Evolutionary conservation across 2,329 filamentous ascomycete species (phyloP).

Genomic region (Nothomitra cinnamomea): DNA sequence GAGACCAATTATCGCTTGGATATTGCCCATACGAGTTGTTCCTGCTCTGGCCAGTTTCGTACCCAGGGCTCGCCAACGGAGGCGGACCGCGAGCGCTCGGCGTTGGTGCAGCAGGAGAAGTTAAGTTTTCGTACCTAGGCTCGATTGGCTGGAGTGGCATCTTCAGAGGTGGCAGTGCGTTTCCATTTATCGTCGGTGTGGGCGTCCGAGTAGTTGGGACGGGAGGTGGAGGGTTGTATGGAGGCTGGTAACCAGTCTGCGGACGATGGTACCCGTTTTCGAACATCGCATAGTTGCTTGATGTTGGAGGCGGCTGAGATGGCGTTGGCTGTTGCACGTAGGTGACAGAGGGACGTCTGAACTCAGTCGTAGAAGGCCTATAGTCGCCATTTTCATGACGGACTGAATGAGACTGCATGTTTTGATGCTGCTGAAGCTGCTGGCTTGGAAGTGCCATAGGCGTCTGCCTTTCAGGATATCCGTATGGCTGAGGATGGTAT

Average conservation of each 20-base stretch:
- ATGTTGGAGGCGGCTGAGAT: conserved; percentile 15
- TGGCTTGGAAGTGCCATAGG: neutral
- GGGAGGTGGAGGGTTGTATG: neutral
- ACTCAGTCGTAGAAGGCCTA: neutral
- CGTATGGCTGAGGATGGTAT: neutral
- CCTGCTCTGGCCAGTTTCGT: conserved; percentile 2
- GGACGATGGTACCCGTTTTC: neutral
- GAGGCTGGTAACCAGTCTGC: neutral
- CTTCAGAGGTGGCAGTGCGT: neutral
- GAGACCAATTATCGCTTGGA: conserved; percentile 3
- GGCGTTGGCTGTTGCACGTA: neutral
- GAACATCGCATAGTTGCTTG: conserved; percentile 8
- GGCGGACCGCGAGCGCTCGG: neutral
- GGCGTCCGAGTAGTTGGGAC: neutral
- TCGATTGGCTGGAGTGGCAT: neutral
- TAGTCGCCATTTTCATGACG: conserved; percentile 5
- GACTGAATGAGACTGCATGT: neutral
- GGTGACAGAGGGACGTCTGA: neutral
- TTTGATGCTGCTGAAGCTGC: neutral
- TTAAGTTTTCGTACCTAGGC: neutral
- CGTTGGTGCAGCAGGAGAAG: neutral
- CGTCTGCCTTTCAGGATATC: neutral
- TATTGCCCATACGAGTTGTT: conserved; percentile 9
- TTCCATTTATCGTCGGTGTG: neutral
- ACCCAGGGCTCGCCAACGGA: neutral